These are phyloP conservation scores for Cercospora sesami DNA, from an alignment of 2,329 filamentous ascomycete genomes.

Conservation along the genomic window DNA sequence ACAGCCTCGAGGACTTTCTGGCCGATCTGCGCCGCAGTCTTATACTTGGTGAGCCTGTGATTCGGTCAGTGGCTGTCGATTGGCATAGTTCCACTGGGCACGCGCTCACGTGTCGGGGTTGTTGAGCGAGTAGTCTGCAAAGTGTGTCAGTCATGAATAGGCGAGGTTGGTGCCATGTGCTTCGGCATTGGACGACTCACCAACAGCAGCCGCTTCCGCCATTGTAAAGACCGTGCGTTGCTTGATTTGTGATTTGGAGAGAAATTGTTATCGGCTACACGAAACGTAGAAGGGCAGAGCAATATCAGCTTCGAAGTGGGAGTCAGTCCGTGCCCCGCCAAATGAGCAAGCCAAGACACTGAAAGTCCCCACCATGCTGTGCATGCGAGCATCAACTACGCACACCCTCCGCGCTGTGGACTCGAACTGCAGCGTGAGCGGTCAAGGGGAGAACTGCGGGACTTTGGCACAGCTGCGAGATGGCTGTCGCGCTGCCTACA, in stretches of 20 bases:
- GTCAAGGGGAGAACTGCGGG: conserved; percentile 12
- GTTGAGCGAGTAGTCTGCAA: conserved; percentile 40
- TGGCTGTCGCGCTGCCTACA: neutral
- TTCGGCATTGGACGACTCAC: conserved; percentile 22
- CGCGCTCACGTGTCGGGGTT: conserved; percentile 42
- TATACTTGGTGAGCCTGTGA: conserved; percentile 98
- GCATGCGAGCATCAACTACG: neutral
- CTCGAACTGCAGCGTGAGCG: conserved; percentile 5
- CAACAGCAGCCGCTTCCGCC: conserved; percentile 33
- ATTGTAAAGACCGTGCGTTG: conserved; percentile 26
- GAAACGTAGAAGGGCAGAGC: conserved; percentile 7
- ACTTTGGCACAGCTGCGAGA: neutral
- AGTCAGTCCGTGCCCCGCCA: conserved; percentile 5
- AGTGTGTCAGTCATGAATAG: conserved; percentile 16
- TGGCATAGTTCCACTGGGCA: conserved; percentile 6
- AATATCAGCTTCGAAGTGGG: conserved; percentile 9
- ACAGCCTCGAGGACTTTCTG: conserved; percentile 93
- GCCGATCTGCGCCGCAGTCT: conserved; percentile 91
- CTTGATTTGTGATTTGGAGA: neutral
- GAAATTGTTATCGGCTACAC: conserved; percentile 2
- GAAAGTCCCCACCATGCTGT: conserved; percentile 6
- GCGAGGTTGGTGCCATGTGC: neutral
- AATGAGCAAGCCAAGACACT: conserved; percentile 3
- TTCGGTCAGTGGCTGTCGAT: conserved; percentile 84
- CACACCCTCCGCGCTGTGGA: neutral